These are phyloP conservation scores for Vitis hybrid DNA, from an alignment of 177 flowering plant species.

Conservation along the genomic window DNA sequence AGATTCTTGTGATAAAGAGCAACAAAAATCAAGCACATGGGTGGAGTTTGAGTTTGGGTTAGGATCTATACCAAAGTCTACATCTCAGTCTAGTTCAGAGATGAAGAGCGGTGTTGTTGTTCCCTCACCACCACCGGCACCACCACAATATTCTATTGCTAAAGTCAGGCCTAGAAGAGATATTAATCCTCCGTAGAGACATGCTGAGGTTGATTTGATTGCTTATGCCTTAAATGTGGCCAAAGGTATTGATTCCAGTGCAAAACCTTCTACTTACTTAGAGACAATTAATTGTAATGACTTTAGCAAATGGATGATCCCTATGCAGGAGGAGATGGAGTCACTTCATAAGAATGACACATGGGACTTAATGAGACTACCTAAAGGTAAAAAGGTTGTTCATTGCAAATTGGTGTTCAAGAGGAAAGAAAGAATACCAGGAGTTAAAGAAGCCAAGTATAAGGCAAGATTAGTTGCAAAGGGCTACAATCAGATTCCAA, in stretches of 20 bases:
- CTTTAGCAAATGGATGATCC: background rate
- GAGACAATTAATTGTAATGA: background rate
- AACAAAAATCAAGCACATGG: background rate
- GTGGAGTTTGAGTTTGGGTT: background rate
- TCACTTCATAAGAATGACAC: too few species aligned
- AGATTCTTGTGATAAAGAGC: background rate
- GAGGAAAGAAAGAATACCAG: too few species aligned
- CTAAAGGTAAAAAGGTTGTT: too few species aligned
- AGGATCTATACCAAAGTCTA: background rate
- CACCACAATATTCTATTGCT: background rate
- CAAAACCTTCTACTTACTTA: background rate
- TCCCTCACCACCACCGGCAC: background rate
- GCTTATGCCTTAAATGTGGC: background rate
- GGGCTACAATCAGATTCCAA: too few species aligned
- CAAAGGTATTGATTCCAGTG: background rate
- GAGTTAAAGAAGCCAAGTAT: too few species aligned
- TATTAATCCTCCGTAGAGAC: background rate
- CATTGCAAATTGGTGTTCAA: too few species aligned
- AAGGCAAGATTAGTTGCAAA: too few species aligned
- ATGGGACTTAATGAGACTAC: too few species aligned
- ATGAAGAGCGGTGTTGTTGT: background rate
- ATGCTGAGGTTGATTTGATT: background rate
- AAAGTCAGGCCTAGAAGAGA: background rate
- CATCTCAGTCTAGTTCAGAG: background rate
- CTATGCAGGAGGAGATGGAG: background rate